Evolutionary conservation across 495 filamentous ascomycete species (phyloP).

Genomic region (Evansstolkia leycettana): DNA sequence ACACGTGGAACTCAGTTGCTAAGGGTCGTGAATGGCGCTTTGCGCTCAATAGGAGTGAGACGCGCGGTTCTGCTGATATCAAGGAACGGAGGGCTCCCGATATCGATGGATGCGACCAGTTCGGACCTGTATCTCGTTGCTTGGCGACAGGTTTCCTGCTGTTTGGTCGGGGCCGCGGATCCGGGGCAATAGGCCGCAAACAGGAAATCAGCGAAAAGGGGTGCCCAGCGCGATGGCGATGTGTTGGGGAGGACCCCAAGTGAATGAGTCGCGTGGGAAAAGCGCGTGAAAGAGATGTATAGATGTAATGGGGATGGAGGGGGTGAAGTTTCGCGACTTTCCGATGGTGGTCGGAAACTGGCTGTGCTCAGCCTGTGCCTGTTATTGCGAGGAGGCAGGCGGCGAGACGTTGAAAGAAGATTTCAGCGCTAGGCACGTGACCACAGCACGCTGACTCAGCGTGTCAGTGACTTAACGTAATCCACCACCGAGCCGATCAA

Average conservation of each 20-base stretch:
- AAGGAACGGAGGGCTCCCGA: slow-evolving; percentile 4
- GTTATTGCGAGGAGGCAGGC: slow-evolving; percentile 21
- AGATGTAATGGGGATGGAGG: slow-evolving; percentile 36
- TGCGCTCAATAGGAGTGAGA: slow-evolving; percentile 10
- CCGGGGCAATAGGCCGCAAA: slow-evolving; percentile 16
- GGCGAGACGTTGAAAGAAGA: slow-evolving; percentile 20
- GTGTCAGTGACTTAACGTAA: no score
- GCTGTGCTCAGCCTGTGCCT: slow-evolving; percentile 27
- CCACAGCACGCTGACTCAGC: slow-evolving; percentile 13
- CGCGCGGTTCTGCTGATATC: slow-evolving; percentile 7
- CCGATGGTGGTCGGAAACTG: slow-evolving; percentile 28
- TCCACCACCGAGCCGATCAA: no score
- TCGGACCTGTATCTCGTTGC: slow-evolving; percentile 14
- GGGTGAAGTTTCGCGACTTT: slow-evolving; percentile 33
- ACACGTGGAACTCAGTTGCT: slow-evolving; percentile 10
- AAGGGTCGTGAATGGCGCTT: slow-evolving; percentile 9
- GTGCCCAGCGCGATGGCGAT: slow-evolving; percentile 9
- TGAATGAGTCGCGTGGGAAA: slow-evolving; percentile 17
- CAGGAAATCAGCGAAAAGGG: slow-evolving; percentile 16
- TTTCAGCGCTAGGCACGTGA: slow-evolving; percentile 23
- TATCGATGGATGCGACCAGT: slow-evolving; percentile 18
- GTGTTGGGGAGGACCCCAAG: slow-evolving; percentile 14
- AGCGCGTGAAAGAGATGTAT: slow-evolving; percentile 24
- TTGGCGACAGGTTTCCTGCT: slow-evolving; percentile 28
- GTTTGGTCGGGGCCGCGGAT: slow-evolving; percentile 16